Evolutionary conservation across 164 flowering plant genomes (phyloP).

Genomic region (Brasenia schreberi): DNA sequence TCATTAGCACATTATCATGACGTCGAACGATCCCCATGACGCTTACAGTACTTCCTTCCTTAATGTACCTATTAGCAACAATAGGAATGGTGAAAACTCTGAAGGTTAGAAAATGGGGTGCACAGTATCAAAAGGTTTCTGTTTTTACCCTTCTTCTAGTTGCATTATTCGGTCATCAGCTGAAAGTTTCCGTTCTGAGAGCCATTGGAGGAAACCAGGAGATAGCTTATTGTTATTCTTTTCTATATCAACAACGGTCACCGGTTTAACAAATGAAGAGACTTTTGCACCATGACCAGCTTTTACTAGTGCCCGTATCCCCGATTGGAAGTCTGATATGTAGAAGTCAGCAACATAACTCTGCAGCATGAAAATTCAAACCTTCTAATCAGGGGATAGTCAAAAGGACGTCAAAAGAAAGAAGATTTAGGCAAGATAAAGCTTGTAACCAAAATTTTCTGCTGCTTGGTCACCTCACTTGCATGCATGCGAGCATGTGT

Average conservation of each 20-base stretch:
- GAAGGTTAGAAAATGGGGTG: background rate
- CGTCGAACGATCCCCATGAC: slow-evolving; percentile 86
- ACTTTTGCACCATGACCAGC: slow-evolving; percentile 95
- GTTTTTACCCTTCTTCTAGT: slow-evolving; percentile 82
- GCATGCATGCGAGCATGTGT: background rate
- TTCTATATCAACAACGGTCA: slow-evolving; percentile 57
- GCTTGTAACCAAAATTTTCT: too few species aligned
- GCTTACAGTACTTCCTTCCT: slow-evolving; percentile 93
- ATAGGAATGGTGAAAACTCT: background rate
- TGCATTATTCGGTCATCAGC: slow-evolving; percentile 86
- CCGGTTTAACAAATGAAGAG: slow-evolving; percentile 71
- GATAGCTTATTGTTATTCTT: slow-evolving; percentile 55
- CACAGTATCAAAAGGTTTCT: background rate
- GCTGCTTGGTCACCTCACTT: background rate
- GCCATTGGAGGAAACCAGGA: slow-evolving; percentile 69
- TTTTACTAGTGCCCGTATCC: slow-evolving; percentile 85
- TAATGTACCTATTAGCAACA: slow-evolving; percentile 45
- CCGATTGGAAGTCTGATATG: slow-evolving; percentile 90
- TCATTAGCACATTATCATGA: slow-evolving; percentile 83
- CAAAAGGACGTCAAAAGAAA: too few species aligned
- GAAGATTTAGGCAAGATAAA: too few species aligned
- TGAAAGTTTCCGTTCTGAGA: slow-evolving; percentile 76
- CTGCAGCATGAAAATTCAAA: slow-evolving; percentile 26
- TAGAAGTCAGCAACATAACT: slow-evolving; percentile 84
- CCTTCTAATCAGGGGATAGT: background rate